phyloP scores from a whole-genome alignment of 2,329 filamentous ascomycete genomes.

The Zarea fungicola region DNA sequence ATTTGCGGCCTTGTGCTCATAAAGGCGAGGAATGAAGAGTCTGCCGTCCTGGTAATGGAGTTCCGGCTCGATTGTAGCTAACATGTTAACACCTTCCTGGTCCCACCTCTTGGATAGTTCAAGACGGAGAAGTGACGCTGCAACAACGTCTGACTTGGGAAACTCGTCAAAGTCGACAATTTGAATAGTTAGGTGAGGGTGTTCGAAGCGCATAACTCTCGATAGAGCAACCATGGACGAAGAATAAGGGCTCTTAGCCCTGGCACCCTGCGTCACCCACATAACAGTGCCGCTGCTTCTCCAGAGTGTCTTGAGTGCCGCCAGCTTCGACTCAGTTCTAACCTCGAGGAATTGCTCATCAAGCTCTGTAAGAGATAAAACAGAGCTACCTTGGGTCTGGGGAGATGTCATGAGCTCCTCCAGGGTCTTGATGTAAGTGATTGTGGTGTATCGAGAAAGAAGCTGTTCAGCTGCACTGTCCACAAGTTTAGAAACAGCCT shows the following conservation, averaged over 20 bases:
- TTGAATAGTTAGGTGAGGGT: slow-evolving; percentile 10
- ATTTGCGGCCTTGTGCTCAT: not conserved
- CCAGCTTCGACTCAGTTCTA: slow-evolving; percentile 25
- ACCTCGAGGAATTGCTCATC: slow-evolving; percentile 25
- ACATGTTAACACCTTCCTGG: not conserved
- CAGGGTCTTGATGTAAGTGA: too few relatives aligned
- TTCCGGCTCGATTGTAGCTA: not conserved
- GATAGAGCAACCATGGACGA: slow-evolving; percentile 16
- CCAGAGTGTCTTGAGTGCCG: slow-evolving; percentile 18
- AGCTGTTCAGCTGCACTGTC: too few relatives aligned
- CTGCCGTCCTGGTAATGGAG: not conserved
- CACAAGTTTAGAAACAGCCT: too few relatives aligned
- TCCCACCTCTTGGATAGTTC: not conserved
- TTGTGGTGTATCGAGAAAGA: too few relatives aligned
- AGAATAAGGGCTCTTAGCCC: slow-evolving; percentile 17
- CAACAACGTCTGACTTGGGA: not conserved
- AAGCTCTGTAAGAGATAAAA: slow-evolving; percentile 16
- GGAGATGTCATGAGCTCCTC: too few relatives aligned
- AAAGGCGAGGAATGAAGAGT: not conserved
- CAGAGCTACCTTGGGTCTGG: too few relatives aligned
- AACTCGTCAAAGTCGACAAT: not conserved
- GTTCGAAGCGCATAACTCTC: slow-evolving; percentile 5
- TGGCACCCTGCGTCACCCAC: slow-evolving; percentile 21
- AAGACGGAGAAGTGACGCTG: not conserved
- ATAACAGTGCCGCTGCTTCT: slow-evolving; percentile 16